phyloP scores from a whole-genome alignment of 495 filamentous ascomycete species.

The Terfezia boudieri region DNA sequence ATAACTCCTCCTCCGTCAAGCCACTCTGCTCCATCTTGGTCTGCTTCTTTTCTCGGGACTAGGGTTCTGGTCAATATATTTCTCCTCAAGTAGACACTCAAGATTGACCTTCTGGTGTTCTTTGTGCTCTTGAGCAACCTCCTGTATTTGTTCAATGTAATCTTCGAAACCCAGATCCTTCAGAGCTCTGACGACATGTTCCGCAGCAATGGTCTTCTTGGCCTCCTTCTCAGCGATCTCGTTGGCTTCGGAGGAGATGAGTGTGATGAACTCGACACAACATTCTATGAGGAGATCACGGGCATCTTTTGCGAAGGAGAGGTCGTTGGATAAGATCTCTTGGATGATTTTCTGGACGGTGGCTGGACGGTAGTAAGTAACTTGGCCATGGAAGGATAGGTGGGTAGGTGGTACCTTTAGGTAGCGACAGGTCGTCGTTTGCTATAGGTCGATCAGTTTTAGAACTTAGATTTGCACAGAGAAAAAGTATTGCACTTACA shows the following conservation, averaged over 20 bases:
- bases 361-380: slow-evolving; percentile 28
- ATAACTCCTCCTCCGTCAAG: slow-evolving; percentile 66
- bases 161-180: slow-evolving; percentile 76
- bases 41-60: slow-evolving; percentile 90
- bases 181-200: slow-evolving; percentile 85
- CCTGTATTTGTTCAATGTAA: slow-evolving; percentile 65
- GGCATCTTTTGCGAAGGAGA: slow-evolving; percentile 78
- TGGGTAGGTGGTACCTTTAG: slow-evolving; percentile 47
- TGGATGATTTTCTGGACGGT: slow-evolving; percentile 95
- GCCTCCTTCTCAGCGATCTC: slow-evolving; percentile 95
- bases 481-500: no score
- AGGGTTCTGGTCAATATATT: slow-evolving; percentile 1
- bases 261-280: slow-evolving; percentile 96
- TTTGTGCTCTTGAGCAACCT: slow-evolving; percentile 77
- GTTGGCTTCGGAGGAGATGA: slow-evolving; percentile 92
- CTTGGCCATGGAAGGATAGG: not conserved
- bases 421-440: slow-evolving; percentile 81
- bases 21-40: slow-evolving; percentile 92
- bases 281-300: slow-evolving; percentile 92
- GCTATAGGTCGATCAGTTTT: slow-evolving; percentile 16
- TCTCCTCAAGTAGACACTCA: slow-evolving; percentile 3
- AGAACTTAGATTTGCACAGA: no score
- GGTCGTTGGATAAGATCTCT: slow-evolving; percentile 61
- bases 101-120: slow-evolving; percentile 67
- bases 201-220: slow-evolving; percentile 94